Evolutionary conservation across 2,329 filamentous ascomycete genomes (phyloP).

Genomic region (Fusarium falciforme): DNA sequence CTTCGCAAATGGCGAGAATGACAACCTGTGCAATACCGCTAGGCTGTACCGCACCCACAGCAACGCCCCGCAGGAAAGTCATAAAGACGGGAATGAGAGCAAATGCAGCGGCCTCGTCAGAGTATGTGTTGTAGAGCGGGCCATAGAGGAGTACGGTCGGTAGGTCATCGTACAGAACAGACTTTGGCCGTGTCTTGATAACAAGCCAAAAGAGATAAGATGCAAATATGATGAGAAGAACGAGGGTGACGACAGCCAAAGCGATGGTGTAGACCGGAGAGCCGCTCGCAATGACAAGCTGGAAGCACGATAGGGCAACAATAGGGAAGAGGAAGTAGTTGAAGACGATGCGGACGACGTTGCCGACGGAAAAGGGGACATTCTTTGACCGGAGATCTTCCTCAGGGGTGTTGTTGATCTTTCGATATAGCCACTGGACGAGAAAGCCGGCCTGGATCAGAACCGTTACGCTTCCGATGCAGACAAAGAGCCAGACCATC

Average conservation of each 20-base stretch:
- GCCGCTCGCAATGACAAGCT: conserved; percentile 79
- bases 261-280: conserved; percentile 79
- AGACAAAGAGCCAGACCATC: conserved; percentile 88
- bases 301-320: conserved; percentile 88
- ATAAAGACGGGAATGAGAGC: conserved; percentile 87
- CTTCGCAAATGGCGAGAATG: conserved; percentile 91
- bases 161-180: conserved; percentile 92
- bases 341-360: conserved; percentile 86
- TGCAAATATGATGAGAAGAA: conserved; percentile 78
- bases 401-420: conserved; percentile 77
- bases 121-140: conserved; percentile 96
- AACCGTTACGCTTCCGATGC: conserved; percentile 74
- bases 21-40: conserved; percentile 95
- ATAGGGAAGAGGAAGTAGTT: conserved; percentile 93
- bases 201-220: conserved; percentile 86
- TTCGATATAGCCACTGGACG: conserved; percentile 79
- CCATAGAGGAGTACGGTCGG: conserved; percentile 91
- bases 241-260: conserved; percentile 79
- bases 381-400: conserved; percentile 94
- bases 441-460: conserved; percentile 83
- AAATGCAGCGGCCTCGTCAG: conserved; percentile 90
- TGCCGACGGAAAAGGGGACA: conserved; percentile 84
- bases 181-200: conserved; percentile 81
- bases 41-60: conserved; percentile 91
- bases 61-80: conserved; percentile 86